Evolutionary conservation across 495 filamentous ascomycete genomes (phyloP), one percentile per base, ranked within the genome.

Genomic region (Pseudevernia furfuracea): DNA sequence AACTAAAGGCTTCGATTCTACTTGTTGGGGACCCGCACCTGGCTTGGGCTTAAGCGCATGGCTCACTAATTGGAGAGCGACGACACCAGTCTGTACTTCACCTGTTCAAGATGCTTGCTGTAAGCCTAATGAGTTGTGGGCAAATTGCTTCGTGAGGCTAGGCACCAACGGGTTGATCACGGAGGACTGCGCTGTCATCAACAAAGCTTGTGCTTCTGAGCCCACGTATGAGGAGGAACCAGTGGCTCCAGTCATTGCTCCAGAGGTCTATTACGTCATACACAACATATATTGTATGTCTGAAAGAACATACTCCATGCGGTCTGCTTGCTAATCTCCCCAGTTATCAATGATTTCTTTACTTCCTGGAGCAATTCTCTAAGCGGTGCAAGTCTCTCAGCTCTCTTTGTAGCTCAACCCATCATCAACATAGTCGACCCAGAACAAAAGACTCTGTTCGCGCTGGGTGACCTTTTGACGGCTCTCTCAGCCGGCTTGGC

Each of bases 311-410:
- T 32, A 56, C 25, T 14, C 19, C n/a, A 30, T 21, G 25, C 23
- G 10, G 30, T 17, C 25, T 19, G 17, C 25, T 58, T n/a, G 25
- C 11, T 32, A 21, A 30, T 21, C 14, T 37, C 10, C 17, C 48
- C 53, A 62, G 44, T 55, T 32, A 17, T 62, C 8, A 62, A 62
- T 19, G 34, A 19, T 39, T 62, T 62, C 25, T 55, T 52, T 21
- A 62, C 32, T 46, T 37, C 32, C 10, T 52, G 60, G 60, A 53
- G 34, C 48, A 37, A n/a, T 25, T 25, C 60, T 38, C 23, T 55
- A 53, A 28, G 25, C 4, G 37, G 34, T 23, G 60, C 60, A 21
- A 55, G 19, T 21, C 44, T 38, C 19, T 17, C 8, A 21, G 39
- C 60, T 28, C 36, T 38, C 34, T 30, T 55, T 0, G 49, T 52